Percentiles rank a stretch among this genome's conserved stretches.
Evolutionary conservation across 1,139 yeast species (phyloP).

Genomic region (Pichia sp.): DNA sequence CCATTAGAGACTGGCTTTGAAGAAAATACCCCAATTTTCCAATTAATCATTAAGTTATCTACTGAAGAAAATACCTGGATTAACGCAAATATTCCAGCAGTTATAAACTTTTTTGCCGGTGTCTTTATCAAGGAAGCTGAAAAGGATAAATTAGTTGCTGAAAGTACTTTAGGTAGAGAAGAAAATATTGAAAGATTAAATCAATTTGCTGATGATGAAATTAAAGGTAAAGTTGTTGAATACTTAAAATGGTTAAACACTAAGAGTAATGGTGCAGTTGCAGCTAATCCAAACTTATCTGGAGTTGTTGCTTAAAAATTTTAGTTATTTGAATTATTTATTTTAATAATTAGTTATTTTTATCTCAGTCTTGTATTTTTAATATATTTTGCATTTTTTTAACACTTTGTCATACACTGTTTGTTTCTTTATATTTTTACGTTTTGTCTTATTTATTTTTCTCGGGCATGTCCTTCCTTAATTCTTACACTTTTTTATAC

Average conservation of each 20-base stretch:
- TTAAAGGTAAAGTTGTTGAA: conserved; percentile 55
- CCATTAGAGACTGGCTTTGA: conserved; percentile 88
- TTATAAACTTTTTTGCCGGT: conserved; percentile 61
- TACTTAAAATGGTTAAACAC: conserved; percentile 69
- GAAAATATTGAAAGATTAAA: conserved; percentile 70
- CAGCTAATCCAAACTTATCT: conserved; percentile 50
- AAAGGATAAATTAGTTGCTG: conserved; percentile 59
- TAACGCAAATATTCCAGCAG: conserved; percentile 51
- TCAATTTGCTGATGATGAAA: conserved; percentile 68
- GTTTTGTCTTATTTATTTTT: no score
- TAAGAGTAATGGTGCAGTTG: conserved; percentile 55
- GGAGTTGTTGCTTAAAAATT: conserved; percentile 43
- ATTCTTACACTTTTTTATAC: no score
- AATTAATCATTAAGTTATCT: conserved; percentile 57
- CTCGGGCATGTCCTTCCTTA: no score
- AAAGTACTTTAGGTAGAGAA: conserved; percentile 77
- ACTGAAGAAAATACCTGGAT: conserved; percentile 50
- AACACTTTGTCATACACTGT: background rate
- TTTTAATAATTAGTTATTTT: background rate
- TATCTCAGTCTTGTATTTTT: background rate
- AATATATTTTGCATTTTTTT: conserved; percentile 1
- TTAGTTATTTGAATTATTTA: background rate
- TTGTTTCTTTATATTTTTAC: no score
- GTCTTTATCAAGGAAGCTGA: conserved; percentile 73
- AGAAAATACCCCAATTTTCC: conserved; percentile 88